Percentiles rank a stretch among this genome's conserved stretches.
phyloP scores from a whole-genome alignment of 208 protist genomes.

The Strigomonas culicis region DNA sequence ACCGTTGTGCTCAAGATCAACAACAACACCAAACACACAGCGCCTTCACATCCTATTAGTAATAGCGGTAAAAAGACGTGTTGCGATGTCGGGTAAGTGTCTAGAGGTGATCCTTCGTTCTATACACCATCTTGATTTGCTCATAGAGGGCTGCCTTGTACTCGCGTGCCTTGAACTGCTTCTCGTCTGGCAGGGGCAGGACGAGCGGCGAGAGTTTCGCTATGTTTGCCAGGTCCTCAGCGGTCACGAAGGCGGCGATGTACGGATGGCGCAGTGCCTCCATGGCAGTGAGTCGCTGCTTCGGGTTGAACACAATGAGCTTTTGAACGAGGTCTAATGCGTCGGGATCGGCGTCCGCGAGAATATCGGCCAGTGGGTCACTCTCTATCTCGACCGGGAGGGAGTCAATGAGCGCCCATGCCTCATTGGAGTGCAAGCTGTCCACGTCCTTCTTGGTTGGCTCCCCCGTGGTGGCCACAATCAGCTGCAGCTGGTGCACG shows the following conservation, averaged over 20 bases:
- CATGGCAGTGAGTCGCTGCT: conserved; percentile 68
- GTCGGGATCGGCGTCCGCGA: conserved; percentile 63
- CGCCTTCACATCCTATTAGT: too few species aligned
- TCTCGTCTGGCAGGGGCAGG: conserved; percentile 64
- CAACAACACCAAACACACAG: too few species aligned
- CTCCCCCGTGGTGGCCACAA: conserved; percentile 84
- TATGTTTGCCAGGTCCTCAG: conserved; percentile 44
- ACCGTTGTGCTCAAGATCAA: too few species aligned
- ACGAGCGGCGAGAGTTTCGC: conserved; percentile 30
- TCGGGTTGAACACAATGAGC: conserved; percentile 89
- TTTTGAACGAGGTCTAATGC: conserved; percentile 83
- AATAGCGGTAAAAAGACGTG: too few species aligned
- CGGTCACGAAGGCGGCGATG: conserved; percentile 60
- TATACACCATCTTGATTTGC: conserved; percentile 39
- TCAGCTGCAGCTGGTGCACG: conserved; percentile 94
- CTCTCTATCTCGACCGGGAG: conserved; percentile 41
- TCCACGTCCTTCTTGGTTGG: conserved; percentile 88
- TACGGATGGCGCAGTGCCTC: conserved; percentile 90
- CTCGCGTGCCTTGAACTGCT: conserved; percentile 54
- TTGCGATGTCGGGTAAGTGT: too few species aligned
- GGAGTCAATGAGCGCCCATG: conserved; percentile 81
- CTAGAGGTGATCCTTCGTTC: conserved; percentile 9
- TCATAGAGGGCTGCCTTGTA: conserved; percentile 73
- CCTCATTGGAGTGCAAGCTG: conserved; percentile 82
- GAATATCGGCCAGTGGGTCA: conserved; percentile 55